Conservation (phyloP, 805 yeast species). For the Saccharomycopsis synnaedendra region DNA sequence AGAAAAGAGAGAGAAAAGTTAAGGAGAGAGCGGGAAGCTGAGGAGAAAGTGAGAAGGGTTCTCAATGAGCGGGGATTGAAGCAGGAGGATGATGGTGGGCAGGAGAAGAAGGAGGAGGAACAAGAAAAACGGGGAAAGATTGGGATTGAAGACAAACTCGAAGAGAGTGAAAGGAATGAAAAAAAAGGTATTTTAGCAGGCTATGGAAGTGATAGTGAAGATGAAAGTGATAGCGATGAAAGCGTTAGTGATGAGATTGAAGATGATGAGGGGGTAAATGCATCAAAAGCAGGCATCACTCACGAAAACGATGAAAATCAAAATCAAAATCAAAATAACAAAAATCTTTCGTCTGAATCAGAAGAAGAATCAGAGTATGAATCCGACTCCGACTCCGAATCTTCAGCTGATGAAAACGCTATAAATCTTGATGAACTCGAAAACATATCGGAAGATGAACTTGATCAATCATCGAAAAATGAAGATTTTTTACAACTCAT, state of each 20-base stretch:
- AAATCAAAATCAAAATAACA: background rate
- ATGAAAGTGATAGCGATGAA: background rate
- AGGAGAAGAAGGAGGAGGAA: background rate
- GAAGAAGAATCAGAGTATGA: slow-evolving; percentile 4
- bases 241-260: slow-evolving; percentile 2
- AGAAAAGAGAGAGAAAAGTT: slow-evolving; percentile 1
- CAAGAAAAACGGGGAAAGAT: background rate
- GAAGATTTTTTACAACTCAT: slow-evolving; percentile 21
- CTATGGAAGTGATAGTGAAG: background rate
- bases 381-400: slow-evolving; percentile 9
- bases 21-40: slow-evolving; percentile 1
- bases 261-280: background rate
- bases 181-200: background rate
- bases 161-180: background rate
- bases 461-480: slow-evolving; percentile 12
- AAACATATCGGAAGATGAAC: slow-evolving; percentile 13
- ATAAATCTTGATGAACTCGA: slow-evolving; percentile 18
- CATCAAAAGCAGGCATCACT: background rate
- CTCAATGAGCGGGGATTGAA: slow-evolving; percentile 4
- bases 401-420: slow-evolving; percentile 18
- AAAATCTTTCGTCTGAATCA: background rate
- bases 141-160: background rate
- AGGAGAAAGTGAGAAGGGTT: slow-evolving; percentile 1
- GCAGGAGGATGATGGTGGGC: slow-evolving; percentile 9
- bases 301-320: background rate